Evolutionary conservation across 768 basidiomycete species (phyloP), one percentile per base, ranked within the genome.

Genomic region (Collybia sordida): DNA sequence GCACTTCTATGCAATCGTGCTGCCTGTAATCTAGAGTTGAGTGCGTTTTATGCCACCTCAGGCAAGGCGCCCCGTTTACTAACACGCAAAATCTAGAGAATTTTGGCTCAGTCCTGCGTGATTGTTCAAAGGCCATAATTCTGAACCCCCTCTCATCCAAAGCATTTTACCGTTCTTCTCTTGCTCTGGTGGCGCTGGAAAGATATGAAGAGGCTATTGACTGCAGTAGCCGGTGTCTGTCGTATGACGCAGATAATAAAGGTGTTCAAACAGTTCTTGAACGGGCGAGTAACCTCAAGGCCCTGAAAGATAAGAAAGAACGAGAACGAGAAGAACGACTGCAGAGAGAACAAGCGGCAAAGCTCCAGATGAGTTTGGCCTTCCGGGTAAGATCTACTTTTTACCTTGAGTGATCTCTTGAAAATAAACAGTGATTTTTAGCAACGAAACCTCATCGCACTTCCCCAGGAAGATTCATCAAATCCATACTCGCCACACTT

Each of bases 11-110:
- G 86, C 62, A 99, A 99, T 67, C 82, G 95, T 36, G 93, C 96
- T 4, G 95, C 93, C 6, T 95, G 92, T 55, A 95, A 98, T 62
- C 77, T 98, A 15, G 91, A 92, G 64, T 78, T 95, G 17, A 72
- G 93, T 93, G 56, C 60, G 87, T 21, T 25, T 15, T 24, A 42
- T n/a, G n/a, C n/a, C 41, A 41, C 17, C 19, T 17, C 31, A 15
- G 17, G n/a, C n/a, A n/a, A n/a, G n/a, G n/a, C n/a, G n/a, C n/a
- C n/a, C n/a, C n/a, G 31, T 39, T 25, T 11, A 31, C 31, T 31
- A 12, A 31, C 14, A 31, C 31, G 9, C 3, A 4, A 11, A 11
- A 11, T 31, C 31, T 31, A 93, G 94, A 89, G 65, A 99, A 98
- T 66, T 89, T 88, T 58, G 91, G 94, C 7, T 79, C 83, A 22